Evolutionary conservation across 805 yeast genomes (phyloP).

Genomic region (Saccharomycopsis fodiens): DNA sequence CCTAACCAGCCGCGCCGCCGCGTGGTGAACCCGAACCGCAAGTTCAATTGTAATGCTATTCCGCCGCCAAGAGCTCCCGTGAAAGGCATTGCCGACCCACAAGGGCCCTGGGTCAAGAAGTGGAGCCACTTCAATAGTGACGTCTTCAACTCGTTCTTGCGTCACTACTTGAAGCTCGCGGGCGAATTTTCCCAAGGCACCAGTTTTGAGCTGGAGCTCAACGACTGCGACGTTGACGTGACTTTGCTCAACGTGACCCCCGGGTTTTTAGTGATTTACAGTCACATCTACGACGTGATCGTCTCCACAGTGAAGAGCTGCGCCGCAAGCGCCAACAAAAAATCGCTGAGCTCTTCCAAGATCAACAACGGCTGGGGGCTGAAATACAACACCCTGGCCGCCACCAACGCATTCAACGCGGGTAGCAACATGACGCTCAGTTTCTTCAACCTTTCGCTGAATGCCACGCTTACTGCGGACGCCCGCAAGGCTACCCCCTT

Average conservation of each 20-base stretch:
- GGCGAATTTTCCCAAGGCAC: slow-evolving; percentile 4
- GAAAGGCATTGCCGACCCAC: slow-evolving; percentile 46
- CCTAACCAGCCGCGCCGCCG: not conserved
- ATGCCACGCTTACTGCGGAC: slow-evolving; percentile 2
- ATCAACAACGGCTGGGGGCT: slow-evolving; percentile 9
- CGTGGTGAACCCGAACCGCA: not conserved
- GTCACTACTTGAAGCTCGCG: slow-evolving; percentile 39
- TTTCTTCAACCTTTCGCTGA: slow-evolving; percentile 14
- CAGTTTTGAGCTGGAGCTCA: slow-evolving; percentile 12
- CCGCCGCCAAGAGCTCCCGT: slow-evolving; percentile 32
- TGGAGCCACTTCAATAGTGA: slow-evolving; percentile 55
- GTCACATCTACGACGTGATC: slow-evolving; percentile 40
- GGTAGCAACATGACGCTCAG: slow-evolving; percentile 16
- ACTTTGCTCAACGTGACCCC: slow-evolving; percentile 29
- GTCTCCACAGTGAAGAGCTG: slow-evolving; percentile 17
- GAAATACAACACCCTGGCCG: slow-evolving; percentile 15
- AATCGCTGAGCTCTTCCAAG: not conserved
- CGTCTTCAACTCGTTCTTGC: slow-evolving; percentile 51
- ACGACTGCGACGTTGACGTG: slow-evolving; percentile 4
- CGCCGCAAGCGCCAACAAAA: slow-evolving; percentile 2
- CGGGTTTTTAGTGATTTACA: slow-evolving; percentile 37
- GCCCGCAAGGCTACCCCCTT: slow-evolving; percentile 15
- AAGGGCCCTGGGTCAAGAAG: slow-evolving; percentile 53
- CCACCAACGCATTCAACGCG: slow-evolving; percentile 5
- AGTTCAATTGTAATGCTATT: slow-evolving; percentile 28